phyloP scores from a whole-genome alignment of 345 rosid species.

The Aquilaria malaccensis region DNA sequence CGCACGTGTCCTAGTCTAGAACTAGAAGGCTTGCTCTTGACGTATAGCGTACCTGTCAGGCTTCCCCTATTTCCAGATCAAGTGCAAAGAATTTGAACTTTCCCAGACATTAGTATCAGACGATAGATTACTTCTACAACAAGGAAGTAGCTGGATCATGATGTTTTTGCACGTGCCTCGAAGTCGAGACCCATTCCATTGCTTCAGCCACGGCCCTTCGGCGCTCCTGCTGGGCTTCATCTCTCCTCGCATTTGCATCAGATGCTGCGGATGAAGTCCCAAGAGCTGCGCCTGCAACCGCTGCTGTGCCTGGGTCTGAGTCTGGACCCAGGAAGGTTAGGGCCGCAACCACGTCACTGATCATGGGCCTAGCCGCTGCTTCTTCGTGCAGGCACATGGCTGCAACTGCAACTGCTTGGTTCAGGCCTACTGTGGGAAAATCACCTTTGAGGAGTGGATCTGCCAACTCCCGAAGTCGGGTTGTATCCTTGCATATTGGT shows the following conservation, averaged over 20 bases:
- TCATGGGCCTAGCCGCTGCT: constrained; percentile 57
- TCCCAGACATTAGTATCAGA: not conserved
- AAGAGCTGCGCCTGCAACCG: not conserved
- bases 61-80: no score
- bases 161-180: constrained; percentile 25
- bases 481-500: constrained; percentile 68
- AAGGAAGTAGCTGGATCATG: constrained; percentile 9
- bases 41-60: no score
- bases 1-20: no score
- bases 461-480: constrained; percentile 47
- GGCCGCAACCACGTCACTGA: constrained; percentile 71
- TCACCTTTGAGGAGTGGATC: constrained; percentile 59
- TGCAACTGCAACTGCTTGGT: constrained; percentile 77
- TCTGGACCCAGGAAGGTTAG: constrained; percentile 50
- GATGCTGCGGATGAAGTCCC: not conserved
- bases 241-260: constrained; percentile 1
- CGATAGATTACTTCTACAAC: not conserved
- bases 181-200: constrained; percentile 54
- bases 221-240: constrained; percentile 29
- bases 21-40: no score
- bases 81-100: not conserved
- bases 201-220: constrained; percentile 61
- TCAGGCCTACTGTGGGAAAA: constrained; percentile 51
- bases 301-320: constrained; percentile 4
- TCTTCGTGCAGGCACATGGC: constrained; percentile 92